Evolutionary conservation across 352 stramenopile species (phyloP).

Genomic region (Nothophytophthora sp.): DNA sequence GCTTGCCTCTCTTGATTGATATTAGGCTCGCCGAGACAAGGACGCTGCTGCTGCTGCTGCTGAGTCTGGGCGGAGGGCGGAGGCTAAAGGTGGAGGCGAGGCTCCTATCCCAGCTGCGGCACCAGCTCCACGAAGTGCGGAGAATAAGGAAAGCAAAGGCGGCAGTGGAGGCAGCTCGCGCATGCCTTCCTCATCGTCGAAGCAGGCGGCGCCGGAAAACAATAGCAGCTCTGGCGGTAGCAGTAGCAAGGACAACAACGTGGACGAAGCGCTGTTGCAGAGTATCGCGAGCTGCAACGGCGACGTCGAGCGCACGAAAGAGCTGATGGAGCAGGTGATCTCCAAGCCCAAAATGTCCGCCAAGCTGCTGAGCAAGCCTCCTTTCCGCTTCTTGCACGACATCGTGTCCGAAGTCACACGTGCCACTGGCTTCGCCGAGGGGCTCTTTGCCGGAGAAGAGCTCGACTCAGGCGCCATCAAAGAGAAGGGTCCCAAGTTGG

Average conservation of each 20-base stretch:
- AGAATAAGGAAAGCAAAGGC: conserved; percentile 38
- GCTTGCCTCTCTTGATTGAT: background rate
- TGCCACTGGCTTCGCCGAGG: conserved; percentile 81
- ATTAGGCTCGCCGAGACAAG: conserved; percentile 33
- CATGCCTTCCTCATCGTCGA: conserved; percentile 15
- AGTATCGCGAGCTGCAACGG: conserved; percentile 74
- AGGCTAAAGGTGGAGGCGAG: conserved; percentile 28
- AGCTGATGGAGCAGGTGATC: conserved; percentile 79
- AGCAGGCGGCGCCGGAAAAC: conserved; percentile 36
- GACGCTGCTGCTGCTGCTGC: conserved; percentile 4
- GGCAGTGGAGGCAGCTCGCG: conserved; percentile 11
- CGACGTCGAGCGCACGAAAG: conserved; percentile 78
- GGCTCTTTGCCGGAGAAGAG: conserved; percentile 86
- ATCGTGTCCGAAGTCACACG: conserved; percentile 81
- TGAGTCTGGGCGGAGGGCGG: conserved; percentile 14
- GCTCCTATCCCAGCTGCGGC: conserved; percentile 8
- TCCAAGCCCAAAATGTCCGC: conserved; percentile 84
- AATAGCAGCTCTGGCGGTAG: conserved; percentile 24
- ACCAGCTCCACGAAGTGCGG: conserved; percentile 14
- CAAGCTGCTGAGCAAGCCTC: conserved; percentile 83
- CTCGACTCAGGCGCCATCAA: conserved; percentile 91
- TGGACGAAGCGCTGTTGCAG: conserved; percentile 49
- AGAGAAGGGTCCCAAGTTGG: conserved; percentile 93
- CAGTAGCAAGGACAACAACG: conserved; percentile 26
- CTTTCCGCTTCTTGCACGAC: conserved; percentile 90